Base-by-base conservation (phyloP, 176 grass and related monocot genomes). In the Aegilops bicornis region DNA sequence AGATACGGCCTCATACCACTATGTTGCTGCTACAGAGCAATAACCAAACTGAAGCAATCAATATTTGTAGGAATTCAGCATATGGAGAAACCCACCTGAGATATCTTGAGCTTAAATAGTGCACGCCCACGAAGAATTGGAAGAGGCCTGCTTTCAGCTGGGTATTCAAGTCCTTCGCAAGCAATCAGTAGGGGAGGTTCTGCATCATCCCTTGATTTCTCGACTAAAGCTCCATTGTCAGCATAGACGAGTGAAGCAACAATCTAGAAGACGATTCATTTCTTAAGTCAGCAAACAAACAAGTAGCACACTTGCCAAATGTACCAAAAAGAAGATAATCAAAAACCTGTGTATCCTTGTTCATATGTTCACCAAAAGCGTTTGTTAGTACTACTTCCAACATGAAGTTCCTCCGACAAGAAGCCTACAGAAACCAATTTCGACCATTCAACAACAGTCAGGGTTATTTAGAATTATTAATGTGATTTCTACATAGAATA, bases 61-160 rank as follows among this genome's bases (percentile, higher is more conserved):
- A 19, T 54, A 63, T 27, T 82, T 58, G 47, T 76, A 73, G 11
- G 32, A 65, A 33, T 54, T 75, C 67, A 62, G 20, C 42, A 81
- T 91, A 3, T 68, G 73, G 16, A 69, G 52, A 84, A 92, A 33
- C 27, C 62, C 67, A 98, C 96, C 90, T 98, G 93, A 79, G 93
- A 95, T 78, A 98, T 92, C 85, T 98, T 98, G 59, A 96, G 96
- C 76, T 98, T 98, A 79, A 96, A 96, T 19, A 91, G 42, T 52
- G 93, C 93, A 69, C 79, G 92, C 16, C 96, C 93, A 47, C 67
- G 87, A 66, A 98, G 80, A 89, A 98, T 82, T 74, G 89, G 69
- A 68, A 98, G 87, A 72, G 96, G 92, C 79, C 85, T 90, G 86
- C 82, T 88, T 75, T 88, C 86, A 82, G 93, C 95, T 48, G 96